Evolutionary conservation across 148 eudicot species (phyloP), one percentile per base, ranked within the genome.

Genomic region (Chenopodium formosanum): DNA sequence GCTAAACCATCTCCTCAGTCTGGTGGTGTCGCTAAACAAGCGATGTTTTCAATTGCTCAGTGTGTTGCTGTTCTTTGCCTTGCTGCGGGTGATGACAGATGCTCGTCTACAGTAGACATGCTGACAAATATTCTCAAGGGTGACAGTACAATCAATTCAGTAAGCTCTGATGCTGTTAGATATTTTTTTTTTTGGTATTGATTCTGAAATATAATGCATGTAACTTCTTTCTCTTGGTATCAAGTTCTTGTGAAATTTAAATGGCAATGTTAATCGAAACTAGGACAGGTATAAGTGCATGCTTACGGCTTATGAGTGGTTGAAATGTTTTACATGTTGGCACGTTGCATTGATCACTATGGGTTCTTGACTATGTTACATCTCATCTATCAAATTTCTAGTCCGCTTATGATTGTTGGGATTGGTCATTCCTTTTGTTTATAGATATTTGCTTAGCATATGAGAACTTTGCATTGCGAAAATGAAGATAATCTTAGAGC

Each of bases 1-100:
- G 95, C 98, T 37, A 94, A 93, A 85, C 88, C 97, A 64, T 89
- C 98, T 79, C 87, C 94, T 37, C 94, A 93, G 86, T 83, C 95
- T 76, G 97, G 96, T 52, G 97, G 95, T 78, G 91, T 94, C 79
- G 93, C 99, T 67, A 97, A 93, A 82, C 98, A 94, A 84, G 98
- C 98, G n/a, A 85, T 97, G 87, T 90, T 90, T 86, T 97, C 99
- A 64, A 91, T 91, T 79, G 98, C 99, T 74, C 99, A 93, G 83
- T 97, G 99, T 83, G 95, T 97, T 77, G 99, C 99, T 66, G 97
- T 97, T 85, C 94, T 97, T 74, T 97, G 99, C 89, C 98, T 97
- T 82, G 96, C 98, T 81, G 97, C 97, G 9, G 98, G 98, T 32
- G 93, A 92, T 73, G 82, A 79, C 78, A 92, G 91, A 81, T 92